Conservation (phyloP, 116 monocot species). For the Trichopus zeylanicus region DNA sequence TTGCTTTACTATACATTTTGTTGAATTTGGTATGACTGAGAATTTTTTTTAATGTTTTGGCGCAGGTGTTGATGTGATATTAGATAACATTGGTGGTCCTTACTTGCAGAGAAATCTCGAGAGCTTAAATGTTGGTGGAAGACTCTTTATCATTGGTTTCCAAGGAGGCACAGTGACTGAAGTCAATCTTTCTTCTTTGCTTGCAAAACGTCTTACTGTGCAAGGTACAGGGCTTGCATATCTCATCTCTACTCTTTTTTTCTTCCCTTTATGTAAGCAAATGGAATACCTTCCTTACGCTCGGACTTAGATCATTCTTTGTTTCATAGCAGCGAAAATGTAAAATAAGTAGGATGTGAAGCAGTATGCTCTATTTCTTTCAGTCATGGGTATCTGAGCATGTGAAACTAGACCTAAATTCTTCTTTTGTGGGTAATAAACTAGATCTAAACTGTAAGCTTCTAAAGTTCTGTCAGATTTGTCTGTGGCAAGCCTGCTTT, state of each 20-base stretch:
- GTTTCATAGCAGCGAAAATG: too few species aligned
- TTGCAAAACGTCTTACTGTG: conserved; percentile 70
- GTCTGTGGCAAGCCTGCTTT: too few species aligned
- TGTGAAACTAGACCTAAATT: too few species aligned
- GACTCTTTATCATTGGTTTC: conserved; percentile 88
- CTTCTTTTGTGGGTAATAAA: too few species aligned
- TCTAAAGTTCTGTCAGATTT: too few species aligned
- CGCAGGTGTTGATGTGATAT: conserved; percentile 89
- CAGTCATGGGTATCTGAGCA: too few species aligned
- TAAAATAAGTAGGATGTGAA: too few species aligned
- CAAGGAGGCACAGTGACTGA: conserved; percentile 58
- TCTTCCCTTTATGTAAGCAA: neutral
- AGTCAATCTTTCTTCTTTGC: conserved; percentile 42
- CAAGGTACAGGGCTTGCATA: conserved; percentile 63
- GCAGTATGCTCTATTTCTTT: too few species aligned
- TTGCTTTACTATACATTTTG: neutral
- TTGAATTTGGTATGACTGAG: neutral
- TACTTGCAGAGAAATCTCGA: conserved; percentile 80
- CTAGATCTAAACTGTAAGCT: too few species aligned
- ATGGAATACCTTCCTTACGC: too few species aligned
- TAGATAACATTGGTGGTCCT: conserved; percentile 83
- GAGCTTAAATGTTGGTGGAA: conserved; percentile 59
- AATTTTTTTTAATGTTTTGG: neutral
- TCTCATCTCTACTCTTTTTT: neutral
- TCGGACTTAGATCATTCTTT: too few species aligned